Evolutionary conservation across 2,329 filamentous ascomycete species (phyloP), one percentile per base, ranked within the genome.

Genomic region (Bipolaris cookei): DNA sequence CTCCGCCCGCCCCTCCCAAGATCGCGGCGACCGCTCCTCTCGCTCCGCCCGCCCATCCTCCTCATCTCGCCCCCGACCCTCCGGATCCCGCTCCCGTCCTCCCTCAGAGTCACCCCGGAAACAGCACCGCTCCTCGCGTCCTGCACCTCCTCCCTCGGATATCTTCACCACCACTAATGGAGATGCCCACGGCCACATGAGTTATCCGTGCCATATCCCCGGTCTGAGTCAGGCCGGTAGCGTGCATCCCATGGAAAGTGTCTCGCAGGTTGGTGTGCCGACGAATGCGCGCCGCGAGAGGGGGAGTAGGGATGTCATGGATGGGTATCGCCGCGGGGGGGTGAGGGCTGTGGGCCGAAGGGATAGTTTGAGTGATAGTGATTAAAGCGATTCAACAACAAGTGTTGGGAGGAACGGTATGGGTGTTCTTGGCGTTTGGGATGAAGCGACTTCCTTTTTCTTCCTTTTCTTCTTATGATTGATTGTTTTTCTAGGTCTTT

Each of bases 151-250:
- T 5, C 51, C 64, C 1, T 71, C 64, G 25, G 75, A 75, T 51
- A 75, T 75, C 60, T 75, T 74, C 70, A 74, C 70, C 5, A 77
- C 81, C 21, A 72, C 78, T 2, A 73, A 71, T 39, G 72, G 73
- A 18, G 77, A 70, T 14, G 48, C 76, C 4, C 76, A 77, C 0
- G 82, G 83, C 8, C 84, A 82, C 11, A 84, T 83, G 71, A 79
- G 77, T 45, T 87, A 87, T 65, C 81, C 82, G 23, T 84, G 84
- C 72, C 80, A 84, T 7, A 83, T 87, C 46, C 83, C 84, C 0
- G 83, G 82, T 0, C 63, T 86, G 65, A 83, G 78, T 56, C 57
- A 61, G 34, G 72, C 73, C 0, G 71, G 66, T 28, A 77, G 73
- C 32, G 73, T 76, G 5, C 69, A 67, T 18, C 66, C 70, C 1